Percentiles rank a stretch among this genome's conserved stretches.
Evolutionary conservation across 441 rosid species (phyloP).

Genomic region (Gossypium aridum): DNA sequence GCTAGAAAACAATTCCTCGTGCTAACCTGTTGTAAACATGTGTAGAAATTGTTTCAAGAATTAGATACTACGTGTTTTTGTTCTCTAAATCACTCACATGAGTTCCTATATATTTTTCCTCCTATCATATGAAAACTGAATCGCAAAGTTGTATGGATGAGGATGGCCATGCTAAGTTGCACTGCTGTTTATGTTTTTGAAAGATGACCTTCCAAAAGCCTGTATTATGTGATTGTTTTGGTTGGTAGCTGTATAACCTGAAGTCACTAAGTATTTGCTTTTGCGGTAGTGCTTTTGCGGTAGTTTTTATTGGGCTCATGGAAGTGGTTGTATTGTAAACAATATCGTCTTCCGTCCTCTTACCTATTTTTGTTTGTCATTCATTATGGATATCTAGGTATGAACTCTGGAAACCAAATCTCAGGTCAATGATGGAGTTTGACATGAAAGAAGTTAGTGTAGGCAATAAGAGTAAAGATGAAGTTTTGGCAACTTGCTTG

Average conservation of each 20-base stretch:
- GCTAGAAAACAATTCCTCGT: background rate
- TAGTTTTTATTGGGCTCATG: background rate
- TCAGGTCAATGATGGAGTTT: constrained; percentile 87
- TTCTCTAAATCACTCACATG: background rate
- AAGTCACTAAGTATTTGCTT: background rate
- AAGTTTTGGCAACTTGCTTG: constrained; percentile 78
- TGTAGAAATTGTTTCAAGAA: background rate
- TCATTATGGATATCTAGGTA: constrained; percentile 36
- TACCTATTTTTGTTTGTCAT: background rate
- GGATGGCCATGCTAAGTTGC: background rate
- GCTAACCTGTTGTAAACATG: background rate
- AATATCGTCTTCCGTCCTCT: background rate
- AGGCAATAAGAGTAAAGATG: constrained; percentile 74
- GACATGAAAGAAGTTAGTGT: constrained; percentile 93
- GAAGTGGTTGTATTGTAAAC: background rate
- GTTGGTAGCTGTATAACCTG: background rate
- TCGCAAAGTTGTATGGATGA: background rate
- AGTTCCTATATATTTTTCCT: background rate
- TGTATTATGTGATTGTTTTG: background rate
- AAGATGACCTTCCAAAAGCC: background rate
- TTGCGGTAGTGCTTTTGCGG: background rate
- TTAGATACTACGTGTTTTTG: background rate
- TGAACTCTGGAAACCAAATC: constrained; percentile 98
- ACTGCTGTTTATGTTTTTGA: background rate
- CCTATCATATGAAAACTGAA: background rate